Evolutionary conservation across 1,284 basidiomycete species (phyloP), one percentile per base, ranked within the genome.

Genomic region (Tremellales sp.): DNA sequence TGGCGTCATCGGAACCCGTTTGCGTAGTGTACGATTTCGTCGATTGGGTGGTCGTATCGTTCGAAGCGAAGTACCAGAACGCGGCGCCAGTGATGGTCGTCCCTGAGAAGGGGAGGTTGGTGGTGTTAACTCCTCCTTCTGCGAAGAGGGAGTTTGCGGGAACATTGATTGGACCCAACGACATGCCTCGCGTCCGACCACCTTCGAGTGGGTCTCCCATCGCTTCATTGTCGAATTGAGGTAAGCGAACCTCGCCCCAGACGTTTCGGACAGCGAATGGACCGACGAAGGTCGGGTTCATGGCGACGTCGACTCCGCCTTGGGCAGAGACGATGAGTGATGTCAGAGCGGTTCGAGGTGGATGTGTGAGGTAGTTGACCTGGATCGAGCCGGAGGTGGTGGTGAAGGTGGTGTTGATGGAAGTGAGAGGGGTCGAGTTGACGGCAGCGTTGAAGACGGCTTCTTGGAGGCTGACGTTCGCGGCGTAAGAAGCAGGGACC

Each of bases 251-350:
- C 22, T 55, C 47, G 13, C 70, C 70, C 68, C 67, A 72, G 15
- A 57, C 33, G 39, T 64, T 65, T 39, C 56, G 56, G 23, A 68
- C 48, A 2, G 66, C 59, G 40, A 71, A 73, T 3, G 68, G 61
- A 2, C 73, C 73, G 36, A 73, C 57, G 45, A 60, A 75, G 40
- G 67, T 67, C 4, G 72, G 70, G 53, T 70, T 61, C 47, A 73
- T 51, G 1, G 57, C 40, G 5, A 72, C 51, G 36, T 57, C 53
- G 42, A 69, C 63, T 40, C 65, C 61, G 29, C 72, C 72, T 22
- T 59, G 58, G 17, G 60, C 53, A 6, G 66, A 67, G 4, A 49
- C 48, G 13, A 67, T 54, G 4, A 60, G 51, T 10, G 65, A 51
- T 17, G 59, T 56, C 3, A 75, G 51, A 1, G 65, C 57, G 12